Percentiles rank a stretch among this genome's conserved stretches.
Evolutionary conservation across 2,329 filamentous ascomycete species (phyloP).

Genomic region (Bipolaris cookei): DNA sequence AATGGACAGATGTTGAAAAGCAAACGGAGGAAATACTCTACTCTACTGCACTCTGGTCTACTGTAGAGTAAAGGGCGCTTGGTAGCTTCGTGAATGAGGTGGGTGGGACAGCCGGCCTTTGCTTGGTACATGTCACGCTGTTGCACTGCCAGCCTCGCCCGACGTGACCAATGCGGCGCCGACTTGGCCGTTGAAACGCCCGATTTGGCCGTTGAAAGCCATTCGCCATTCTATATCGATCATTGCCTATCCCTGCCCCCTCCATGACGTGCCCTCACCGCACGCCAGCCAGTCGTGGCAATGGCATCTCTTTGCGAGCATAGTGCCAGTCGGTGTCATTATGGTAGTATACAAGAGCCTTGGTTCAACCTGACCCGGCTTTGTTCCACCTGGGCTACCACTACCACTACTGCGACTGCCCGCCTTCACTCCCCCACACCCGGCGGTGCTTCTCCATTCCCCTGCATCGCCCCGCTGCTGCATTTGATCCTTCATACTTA

Average conservation of each 20-base stretch:
- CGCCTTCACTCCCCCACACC: conserved; percentile 8
- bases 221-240: conserved; percentile 36
- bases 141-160: background rate
- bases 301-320: too few species aligned
- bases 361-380: background rate
- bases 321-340: too few species aligned
- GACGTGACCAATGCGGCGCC: conserved; percentile 28
- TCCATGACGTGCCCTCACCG: conserved; percentile 38
- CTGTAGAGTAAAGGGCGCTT: background rate
- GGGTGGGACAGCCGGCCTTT: background rate
- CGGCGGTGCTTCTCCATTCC: background rate
- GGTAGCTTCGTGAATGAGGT: too few species aligned
- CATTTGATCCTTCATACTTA: background rate
- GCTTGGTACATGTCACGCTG: conserved; percentile 1
- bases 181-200: conserved; percentile 9
- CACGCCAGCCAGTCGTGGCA: conserved; percentile 10
- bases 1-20: too few species aligned
- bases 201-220: conserved; percentile 12
- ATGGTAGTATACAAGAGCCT: background rate
- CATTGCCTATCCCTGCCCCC: conserved; percentile 34
- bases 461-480: conserved; percentile 1
- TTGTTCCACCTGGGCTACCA: background rate
- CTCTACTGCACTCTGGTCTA: background rate
- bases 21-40: too few species aligned
- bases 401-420: background rate